Evolutionary conservation across 768 basidiomycete species (phyloP).

Genomic region (Cystobasidium onofrii): DNA sequence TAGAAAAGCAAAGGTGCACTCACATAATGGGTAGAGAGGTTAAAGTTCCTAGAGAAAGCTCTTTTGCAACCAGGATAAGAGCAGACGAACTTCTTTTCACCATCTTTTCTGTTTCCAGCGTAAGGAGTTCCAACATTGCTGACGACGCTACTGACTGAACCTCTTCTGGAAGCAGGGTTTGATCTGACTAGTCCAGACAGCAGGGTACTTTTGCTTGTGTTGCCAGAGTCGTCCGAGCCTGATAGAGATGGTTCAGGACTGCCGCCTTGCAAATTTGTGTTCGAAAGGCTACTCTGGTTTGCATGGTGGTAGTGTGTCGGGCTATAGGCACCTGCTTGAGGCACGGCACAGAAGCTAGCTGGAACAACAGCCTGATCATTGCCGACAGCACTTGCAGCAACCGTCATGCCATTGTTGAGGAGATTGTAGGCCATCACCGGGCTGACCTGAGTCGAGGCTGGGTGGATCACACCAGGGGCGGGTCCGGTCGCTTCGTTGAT

Average conservation of each 20-base stretch:
- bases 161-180: neutral
- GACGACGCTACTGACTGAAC: neutral
- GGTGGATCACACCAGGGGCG: neutral
- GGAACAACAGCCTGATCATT: too few relatives aligned
- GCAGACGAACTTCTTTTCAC: constrained; percentile 32
- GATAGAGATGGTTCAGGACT: neutral
- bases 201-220: neutral
- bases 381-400: too few relatives aligned
- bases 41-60: constrained; percentile 41
- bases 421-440: neutral
- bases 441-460: neutral
- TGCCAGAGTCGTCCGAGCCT: neutral
- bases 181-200: neutral
- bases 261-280: neutral
- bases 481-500: neutral
- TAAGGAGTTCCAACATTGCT: neutral
- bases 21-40: constrained; percentile 40
- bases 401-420: neutral
- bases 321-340: neutral
- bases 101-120: neutral
- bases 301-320: neutral
- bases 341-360: too few relatives aligned
- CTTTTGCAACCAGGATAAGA: constrained; percentile 37
- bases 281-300: neutral
- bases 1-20: constrained; percentile 22